A percentile compares a stretch with the other conserved stretches of the same genome.
Evolutionary conservation across 352 stramenopile genomes (phyloP).

Genomic region (Globisporangium barbulae): DNA sequence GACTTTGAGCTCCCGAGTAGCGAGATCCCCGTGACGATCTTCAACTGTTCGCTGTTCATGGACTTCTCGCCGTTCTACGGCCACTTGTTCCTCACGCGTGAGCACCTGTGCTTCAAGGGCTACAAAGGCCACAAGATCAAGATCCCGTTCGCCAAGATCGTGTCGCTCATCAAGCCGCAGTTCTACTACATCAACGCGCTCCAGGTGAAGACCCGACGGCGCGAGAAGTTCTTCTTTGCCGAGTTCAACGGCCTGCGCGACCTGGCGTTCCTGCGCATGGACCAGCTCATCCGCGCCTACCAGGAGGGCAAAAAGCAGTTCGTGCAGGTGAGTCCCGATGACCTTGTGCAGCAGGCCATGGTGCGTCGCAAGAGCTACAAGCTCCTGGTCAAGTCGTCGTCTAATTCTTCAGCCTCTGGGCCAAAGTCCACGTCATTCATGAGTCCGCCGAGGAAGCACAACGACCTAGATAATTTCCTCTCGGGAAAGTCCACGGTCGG

Average conservation of each 20-base stretch:
- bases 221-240: constrained; percentile 71
- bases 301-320: constrained; percentile 41
- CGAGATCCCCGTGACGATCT: constrained; percentile 57
- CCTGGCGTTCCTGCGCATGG: constrained; percentile 62
- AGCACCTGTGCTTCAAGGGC: constrained; percentile 61
- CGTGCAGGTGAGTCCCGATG: constrained; percentile 27
- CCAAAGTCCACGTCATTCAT: neutral
- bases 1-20: constrained; percentile 45
- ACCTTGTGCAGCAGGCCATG: constrained; percentile 48
- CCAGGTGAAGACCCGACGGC: constrained; percentile 63
- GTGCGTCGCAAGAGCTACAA: constrained; percentile 61
- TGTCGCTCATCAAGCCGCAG: constrained; percentile 71
- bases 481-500: constrained; percentile 36
- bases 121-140: constrained; percentile 51
- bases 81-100: constrained; percentile 67
- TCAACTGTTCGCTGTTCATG: constrained; percentile 75
- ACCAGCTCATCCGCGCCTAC: constrained; percentile 68
- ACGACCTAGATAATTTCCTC: constrained; percentile 11
- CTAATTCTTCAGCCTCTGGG: neutral
- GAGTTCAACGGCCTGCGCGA: constrained; percentile 78
- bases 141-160: constrained; percentile 54
- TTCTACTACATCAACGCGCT: constrained; percentile 86
- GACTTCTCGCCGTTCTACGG: constrained; percentile 72
- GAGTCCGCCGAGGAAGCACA: neutral
- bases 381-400: constrained; percentile 32